phyloP scores from a whole-genome alignment of 352 stramenopile species.

The Globisporangium orthogonon region DNA sequence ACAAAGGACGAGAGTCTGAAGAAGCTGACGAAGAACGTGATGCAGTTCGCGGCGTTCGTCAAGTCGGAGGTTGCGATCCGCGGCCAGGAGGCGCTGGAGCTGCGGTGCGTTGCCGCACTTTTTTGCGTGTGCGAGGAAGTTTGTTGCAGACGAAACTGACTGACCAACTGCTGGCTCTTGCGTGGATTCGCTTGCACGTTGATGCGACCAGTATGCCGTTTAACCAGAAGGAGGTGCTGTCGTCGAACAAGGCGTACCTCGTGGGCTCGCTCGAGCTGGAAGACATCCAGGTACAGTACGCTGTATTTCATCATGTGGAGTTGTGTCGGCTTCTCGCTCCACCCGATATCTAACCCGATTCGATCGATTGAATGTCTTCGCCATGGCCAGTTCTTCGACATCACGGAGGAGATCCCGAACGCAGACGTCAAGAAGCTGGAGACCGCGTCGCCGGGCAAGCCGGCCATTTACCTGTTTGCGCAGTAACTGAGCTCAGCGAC shows the following conservation, averaged over 20 bases:
- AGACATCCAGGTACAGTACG: conserved; percentile 62
- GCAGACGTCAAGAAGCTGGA: conserved; percentile 83
- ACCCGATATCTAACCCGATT: too few relatives aligned
- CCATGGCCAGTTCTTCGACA: conserved; percentile 61
- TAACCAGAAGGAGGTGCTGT: conserved; percentile 92
- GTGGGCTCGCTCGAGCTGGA: conserved; percentile 86
- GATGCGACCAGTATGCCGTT: conserved; percentile 82
- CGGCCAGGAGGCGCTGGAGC: conserved; percentile 90
- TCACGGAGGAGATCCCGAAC: conserved; percentile 62
- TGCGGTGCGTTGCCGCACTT: conserved; percentile 41
- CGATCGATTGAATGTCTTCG: not conserved
- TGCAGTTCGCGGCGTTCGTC: conserved; percentile 96
- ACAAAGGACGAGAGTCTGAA: conserved; percentile 73
- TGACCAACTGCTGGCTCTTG: not conserved
- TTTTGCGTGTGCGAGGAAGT: conserved; percentile 6
- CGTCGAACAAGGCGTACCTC: conserved; percentile 90
- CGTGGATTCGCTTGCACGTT: conserved; percentile 2
- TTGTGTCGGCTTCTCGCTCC: too few relatives aligned
- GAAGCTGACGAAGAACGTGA: conserved; percentile 92
- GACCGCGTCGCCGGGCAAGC: conserved; percentile 75
- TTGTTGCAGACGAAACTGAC: conserved; percentile 2
- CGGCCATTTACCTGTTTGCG: conserved; percentile 64
- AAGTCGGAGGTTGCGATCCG: conserved; percentile 91
- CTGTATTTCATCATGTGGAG: not conserved
- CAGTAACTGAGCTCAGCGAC: conserved; percentile 17